These are phyloP conservation scores for Gastrodia elata DNA, from an alignment of 106 monocot genomes.

Conservation along the genomic window DNA sequence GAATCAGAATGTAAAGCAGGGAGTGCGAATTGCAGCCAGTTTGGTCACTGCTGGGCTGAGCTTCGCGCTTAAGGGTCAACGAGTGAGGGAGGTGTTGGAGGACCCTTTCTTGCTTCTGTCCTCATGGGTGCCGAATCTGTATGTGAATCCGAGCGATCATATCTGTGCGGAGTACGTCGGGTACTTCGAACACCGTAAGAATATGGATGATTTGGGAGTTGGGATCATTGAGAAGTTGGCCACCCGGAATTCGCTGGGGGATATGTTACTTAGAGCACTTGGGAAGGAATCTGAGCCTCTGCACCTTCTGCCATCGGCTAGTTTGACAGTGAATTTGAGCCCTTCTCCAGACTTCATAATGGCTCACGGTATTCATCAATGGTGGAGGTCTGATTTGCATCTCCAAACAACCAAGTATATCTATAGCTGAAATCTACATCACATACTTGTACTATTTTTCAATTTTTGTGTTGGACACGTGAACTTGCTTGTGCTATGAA, in stretches of 20 bases:
- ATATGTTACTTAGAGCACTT: constrained; percentile 50
- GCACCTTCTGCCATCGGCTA: constrained; percentile 90
- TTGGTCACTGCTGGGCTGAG: constrained; percentile 76
- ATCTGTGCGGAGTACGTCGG: constrained; percentile 87
- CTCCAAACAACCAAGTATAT: constrained; percentile 39
- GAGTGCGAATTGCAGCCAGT: constrained; percentile 74
- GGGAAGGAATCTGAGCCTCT: constrained; percentile 69
- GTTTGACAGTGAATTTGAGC: constrained; percentile 51
- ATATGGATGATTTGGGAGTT: constrained; percentile 80
- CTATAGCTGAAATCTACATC: constrained; percentile 15
- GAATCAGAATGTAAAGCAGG: constrained; percentile 65
- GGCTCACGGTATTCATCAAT: constrained; percentile 92
- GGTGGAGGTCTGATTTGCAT: constrained; percentile 69
- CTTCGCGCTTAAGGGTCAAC: constrained; percentile 33
- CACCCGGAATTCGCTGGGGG: constrained; percentile 68
- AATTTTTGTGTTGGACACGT: not conserved
- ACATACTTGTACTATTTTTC: not conserved
- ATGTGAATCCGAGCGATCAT: constrained; percentile 78
- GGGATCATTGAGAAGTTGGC: constrained; percentile 77
- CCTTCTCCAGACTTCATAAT: constrained; percentile 52
- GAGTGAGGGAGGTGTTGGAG: constrained; percentile 12
- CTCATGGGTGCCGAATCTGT: constrained; percentile 69
- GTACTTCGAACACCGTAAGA: constrained; percentile 72
- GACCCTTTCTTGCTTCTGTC: constrained; percentile 47
- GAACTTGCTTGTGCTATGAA: too few relatives aligned